Conservation (phyloP, 768 basidiomycete species). For the Lactarius sp. region DNA sequence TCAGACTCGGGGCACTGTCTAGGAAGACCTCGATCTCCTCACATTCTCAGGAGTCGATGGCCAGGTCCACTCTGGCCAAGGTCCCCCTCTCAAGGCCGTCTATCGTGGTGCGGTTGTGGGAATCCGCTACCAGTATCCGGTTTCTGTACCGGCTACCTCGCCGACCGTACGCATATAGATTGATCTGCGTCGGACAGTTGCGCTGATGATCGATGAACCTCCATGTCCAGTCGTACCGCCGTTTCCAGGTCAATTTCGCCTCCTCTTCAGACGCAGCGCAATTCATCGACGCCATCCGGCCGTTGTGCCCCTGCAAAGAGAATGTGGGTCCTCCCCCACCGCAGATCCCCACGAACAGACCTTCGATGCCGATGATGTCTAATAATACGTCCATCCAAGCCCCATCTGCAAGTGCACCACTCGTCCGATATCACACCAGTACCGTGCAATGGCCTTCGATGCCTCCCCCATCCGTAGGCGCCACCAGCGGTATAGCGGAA, state of each 20-base stretch:
- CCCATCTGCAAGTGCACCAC: not conserved
- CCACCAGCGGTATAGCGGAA: not conserved
- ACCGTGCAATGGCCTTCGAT: constrained; percentile 5
- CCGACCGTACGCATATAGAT: constrained; percentile 1
- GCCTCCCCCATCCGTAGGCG: not conserved
- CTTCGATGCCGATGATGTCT: constrained; percentile 23
- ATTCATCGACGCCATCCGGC: constrained; percentile 58
- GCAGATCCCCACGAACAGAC: constrained; percentile 24
- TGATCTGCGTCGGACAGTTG: not conserved
- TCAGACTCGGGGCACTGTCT: constrained; percentile 12
- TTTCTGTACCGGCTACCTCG: constrained; percentile 29
- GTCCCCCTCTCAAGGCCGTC: constrained; percentile 74
- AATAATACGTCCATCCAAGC: not conserved
- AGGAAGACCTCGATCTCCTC: constrained; percentile 78
- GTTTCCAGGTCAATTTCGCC: constrained; percentile 71
- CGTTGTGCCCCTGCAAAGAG: constrained; percentile 71
- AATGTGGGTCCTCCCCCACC: constrained; percentile 37
- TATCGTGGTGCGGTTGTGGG: constrained; percentile 71
- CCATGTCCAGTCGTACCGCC: constrained; percentile 53
- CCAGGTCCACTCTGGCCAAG: constrained; percentile 38
- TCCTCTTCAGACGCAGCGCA: constrained; percentile 44
- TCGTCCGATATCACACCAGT: not conserved
- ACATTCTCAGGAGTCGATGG: constrained; percentile 47
- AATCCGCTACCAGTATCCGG: constrained; percentile 63
- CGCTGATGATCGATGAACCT: not conserved